phyloP scores from a whole-genome alignment of 768 basidiomycete species.

The Boletus huronensis region DNA sequence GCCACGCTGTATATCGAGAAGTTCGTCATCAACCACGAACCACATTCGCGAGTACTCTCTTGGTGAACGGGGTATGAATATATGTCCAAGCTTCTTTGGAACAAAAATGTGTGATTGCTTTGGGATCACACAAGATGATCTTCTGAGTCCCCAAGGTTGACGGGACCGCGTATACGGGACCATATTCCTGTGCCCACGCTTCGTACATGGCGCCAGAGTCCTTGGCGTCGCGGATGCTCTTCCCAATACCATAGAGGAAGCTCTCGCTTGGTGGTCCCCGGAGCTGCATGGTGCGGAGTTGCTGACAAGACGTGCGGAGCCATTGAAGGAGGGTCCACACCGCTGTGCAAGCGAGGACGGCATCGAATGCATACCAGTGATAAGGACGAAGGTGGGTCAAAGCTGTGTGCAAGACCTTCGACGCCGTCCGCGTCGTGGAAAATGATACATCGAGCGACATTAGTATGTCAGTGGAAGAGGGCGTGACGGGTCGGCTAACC shows the following conservation, averaged over 20 bases:
- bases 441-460: background rate
- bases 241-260: conserved; percentile 15
- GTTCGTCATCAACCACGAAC: background rate
- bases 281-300: conserved; percentile 10
- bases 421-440: background rate
- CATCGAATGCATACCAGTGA: background rate
- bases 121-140: conserved; percentile 38
- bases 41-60: conserved; percentile 31
- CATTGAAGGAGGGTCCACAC: conserved; percentile 9
- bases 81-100: conserved; percentile 31
- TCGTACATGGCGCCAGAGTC: conserved; percentile 12
- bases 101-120: conserved; percentile 16
- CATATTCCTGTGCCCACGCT: conserved; percentile 17
- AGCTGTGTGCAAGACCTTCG: background rate
- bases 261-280: conserved; percentile 13
- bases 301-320: background rate
- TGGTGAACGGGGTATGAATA: conserved; percentile 35
- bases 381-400: background rate
- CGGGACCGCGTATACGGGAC: conserved; percentile 8
- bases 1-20: background rate
- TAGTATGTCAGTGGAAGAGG: background rate
- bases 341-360: background rate
- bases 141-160: background rate
- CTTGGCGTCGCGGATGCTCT: background rate
- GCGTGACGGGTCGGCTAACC: background rate